Percentiles rank a stretch among this genome's conserved stretches.
Conservation (phyloP, 495 filamentous ascomycete species). For the Aspergillus heteromorphus region DNA sequence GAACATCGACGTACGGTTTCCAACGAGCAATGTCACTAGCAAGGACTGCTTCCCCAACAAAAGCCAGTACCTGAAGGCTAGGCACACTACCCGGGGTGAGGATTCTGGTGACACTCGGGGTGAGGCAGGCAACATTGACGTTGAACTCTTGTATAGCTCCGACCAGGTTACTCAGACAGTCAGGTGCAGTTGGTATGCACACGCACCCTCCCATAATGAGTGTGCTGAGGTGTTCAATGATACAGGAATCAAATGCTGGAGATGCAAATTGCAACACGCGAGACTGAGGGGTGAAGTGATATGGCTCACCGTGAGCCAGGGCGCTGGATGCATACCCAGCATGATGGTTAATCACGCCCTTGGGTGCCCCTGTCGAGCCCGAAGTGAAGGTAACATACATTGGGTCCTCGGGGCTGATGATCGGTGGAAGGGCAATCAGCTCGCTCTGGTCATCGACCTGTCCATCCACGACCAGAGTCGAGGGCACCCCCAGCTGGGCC, state of each 20-base stretch:
- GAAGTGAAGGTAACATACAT: conserved; percentile 1
- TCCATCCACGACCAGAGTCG: background rate
- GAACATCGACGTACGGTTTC: conserved; percentile 22
- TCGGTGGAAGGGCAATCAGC: background rate
- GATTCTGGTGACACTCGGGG: conserved; percentile 33
- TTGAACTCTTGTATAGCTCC: conserved; percentile 20
- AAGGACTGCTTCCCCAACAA: conserved; percentile 42
- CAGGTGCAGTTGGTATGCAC: conserved; percentile 22
- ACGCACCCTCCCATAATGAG: conserved; percentile 35
- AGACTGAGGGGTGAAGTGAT: conserved; percentile 41
- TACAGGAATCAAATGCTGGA: conserved; percentile 34
- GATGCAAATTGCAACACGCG: conserved; percentile 43
- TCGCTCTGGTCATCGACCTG: background rate
- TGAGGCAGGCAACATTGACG: conserved; percentile 26
- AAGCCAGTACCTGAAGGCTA: conserved; percentile 24
- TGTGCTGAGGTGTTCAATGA: conserved; percentile 37
- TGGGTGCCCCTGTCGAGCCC: background rate
- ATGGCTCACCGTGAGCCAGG: conserved; percentile 13
- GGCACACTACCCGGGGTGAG: conserved; percentile 30
- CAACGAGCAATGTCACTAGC: conserved; percentile 23
- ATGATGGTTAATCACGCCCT: conserved; percentile 1
- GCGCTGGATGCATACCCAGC: conserved; percentile 3
- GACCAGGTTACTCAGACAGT: conserved; percentile 22
- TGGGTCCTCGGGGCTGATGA: background rate
- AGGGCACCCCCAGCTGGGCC: background rate